Conservation (phyloP, 2,329 filamentous ascomycete species). For the Tolypocladium inflatum region DNA sequence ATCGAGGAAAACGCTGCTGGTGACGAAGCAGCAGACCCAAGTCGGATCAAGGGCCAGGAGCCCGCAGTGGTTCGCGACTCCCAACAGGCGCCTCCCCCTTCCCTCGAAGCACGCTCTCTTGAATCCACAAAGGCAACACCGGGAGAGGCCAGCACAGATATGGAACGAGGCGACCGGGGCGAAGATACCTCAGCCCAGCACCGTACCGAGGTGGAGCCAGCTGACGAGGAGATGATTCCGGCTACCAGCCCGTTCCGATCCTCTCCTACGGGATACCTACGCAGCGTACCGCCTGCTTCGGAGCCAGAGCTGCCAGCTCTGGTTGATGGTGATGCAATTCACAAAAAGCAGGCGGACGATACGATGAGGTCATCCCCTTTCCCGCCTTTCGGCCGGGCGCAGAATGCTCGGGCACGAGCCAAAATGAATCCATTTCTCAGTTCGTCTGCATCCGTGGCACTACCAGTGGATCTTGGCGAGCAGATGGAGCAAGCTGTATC, state of each 20-base stretch:
- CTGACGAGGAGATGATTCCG: conserved; percentile 27
- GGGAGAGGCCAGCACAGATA: conserved; percentile 8
- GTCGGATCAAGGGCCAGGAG: neutral
- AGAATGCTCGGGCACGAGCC: conserved; percentile 8
- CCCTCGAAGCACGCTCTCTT: conserved; percentile 13
- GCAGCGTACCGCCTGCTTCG: conserved; percentile 9
- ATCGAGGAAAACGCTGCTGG: neutral
- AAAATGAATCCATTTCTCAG: conserved; percentile 16
- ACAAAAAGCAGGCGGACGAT: conserved; percentile 3
- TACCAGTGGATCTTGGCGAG: conserved; percentile 5
- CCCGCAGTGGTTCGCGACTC: conserved; percentile 11
- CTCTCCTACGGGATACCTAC: conserved; percentile 13
- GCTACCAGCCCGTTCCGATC: conserved; percentile 26
- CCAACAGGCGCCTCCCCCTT: conserved; percentile 12
- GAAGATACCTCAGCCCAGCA: neutral
- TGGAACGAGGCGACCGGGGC: neutral
- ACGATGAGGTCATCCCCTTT: conserved; percentile 18
- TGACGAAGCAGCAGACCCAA: neutral
- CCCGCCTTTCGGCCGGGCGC: conserved; percentile 11
- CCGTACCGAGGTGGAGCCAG: neutral
- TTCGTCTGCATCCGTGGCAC: conserved; percentile 18
- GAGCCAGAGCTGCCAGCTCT: conserved; percentile 26
- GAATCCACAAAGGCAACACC: conserved; percentile 25
- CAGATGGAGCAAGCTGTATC: conserved; percentile 7
- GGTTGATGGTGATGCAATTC: conserved; percentile 11